phyloP scores from a whole-genome alignment of 208 protist species.

The Trichomonas tenax region DNA sequence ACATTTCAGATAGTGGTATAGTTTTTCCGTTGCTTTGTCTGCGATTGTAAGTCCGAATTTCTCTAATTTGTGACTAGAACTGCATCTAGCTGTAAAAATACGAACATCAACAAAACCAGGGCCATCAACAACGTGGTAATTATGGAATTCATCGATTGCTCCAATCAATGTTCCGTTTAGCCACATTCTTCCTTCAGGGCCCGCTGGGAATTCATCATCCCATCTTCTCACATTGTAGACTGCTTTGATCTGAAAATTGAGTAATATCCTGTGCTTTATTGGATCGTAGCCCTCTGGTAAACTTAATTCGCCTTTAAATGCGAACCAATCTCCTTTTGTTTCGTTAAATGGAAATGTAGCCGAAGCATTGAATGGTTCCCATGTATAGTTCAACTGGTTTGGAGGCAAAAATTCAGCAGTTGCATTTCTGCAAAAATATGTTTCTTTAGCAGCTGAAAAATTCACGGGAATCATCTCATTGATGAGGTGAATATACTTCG shows the following conservation, averaged over 20 bases:
- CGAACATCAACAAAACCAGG: neutral
- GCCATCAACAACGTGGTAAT: neutral
- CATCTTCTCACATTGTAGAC: neutral
- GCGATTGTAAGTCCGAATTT: neutral
- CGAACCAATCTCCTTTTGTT: neutral
- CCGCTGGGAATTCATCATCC: neutral
- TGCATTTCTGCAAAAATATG: neutral
- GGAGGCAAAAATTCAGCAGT: neutral
- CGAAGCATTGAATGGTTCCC: neutral
- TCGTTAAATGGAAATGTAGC: neutral
- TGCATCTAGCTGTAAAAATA: neutral
- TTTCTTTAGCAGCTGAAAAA: neutral
- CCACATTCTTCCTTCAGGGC: neutral
- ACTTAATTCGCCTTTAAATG: neutral
- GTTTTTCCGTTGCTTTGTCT: neutral
- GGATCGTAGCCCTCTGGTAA: neutral
- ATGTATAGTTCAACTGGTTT: neutral
- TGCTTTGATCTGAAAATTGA: neutral
- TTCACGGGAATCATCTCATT: neutral
- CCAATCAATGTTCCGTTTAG: neutral
- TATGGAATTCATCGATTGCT: neutral
- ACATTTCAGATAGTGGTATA: neutral
- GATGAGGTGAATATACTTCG: neutral
- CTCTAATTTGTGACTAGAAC: neutral
- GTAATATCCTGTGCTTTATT: neutral